Base-by-base conservation (phyloP, 805 yeast species). In the Metschnikowia shivogae region DNA sequence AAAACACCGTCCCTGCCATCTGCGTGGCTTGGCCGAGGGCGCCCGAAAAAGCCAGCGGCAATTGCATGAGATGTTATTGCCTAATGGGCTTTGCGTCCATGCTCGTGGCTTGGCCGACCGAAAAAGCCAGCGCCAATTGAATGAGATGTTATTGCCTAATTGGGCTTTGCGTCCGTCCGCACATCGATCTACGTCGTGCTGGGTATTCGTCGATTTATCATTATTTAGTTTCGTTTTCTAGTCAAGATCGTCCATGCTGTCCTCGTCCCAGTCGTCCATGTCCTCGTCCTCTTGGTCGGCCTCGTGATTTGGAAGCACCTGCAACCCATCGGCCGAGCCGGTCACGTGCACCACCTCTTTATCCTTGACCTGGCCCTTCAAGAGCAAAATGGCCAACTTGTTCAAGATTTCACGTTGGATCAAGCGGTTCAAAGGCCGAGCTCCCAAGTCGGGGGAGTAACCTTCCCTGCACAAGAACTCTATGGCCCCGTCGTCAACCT, bases 391-490 rank as follows among this genome's bases (percentile, higher is more conserved):
- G 0, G 99, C 99, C 67, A 93, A 73, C 59, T 76, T 82, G 70
- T 93, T 93, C 64, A 93, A 80, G 14, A 93, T 77, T 64, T 89
- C 93, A 50, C 76, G 78, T 67, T 93, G 97, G 54, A 93, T 92
- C 58, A 93, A 77, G 59, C 98, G 81, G 73, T 86, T 86, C 70
- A 93, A 78, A 47, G 99, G 99, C 64, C 99, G 80, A 6, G 99
- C 99, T 70, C 99, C 99, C 65, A 93, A 73, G 64, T 92, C 96
- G 46, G 84, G 77, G 22, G 96, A 88, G 70, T 90, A 93, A 40
- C 99, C 99, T 57, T 88, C 71, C 58, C 76, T 78, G 55, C 95
- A 83, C 54, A 93, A 72, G 74, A 83, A 93, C 42, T 86, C 89
- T 57, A 86, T 70, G 3, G 97, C 96, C 8, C 73, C 81, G 37